Conservation (phyloP, 441 rosid genomes). For the Aleurites moluccanus region DNA sequence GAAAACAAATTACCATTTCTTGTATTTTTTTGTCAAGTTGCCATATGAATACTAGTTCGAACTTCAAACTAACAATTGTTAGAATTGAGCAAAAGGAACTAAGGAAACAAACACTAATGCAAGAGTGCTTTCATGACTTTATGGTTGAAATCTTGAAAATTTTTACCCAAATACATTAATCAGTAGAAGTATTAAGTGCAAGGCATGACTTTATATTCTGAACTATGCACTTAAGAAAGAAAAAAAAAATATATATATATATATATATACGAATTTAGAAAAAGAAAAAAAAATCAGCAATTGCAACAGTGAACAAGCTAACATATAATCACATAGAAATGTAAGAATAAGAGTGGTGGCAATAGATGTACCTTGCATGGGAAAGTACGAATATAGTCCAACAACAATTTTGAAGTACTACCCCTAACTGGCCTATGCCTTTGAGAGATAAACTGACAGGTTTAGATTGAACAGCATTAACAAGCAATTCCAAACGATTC, state of each 20-base stretch:
- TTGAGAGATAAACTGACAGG: constrained; percentile 78
- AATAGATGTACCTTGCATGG: constrained; percentile 78
- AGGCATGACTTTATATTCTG: not conserved
- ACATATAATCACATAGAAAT: constrained; percentile 18
- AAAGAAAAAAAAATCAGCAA: not conserved
- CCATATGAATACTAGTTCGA: not conserved
- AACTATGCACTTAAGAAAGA: not conserved
- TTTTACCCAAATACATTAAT: not conserved
- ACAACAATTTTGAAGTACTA: constrained; percentile 63
- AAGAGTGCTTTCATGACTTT: constrained; percentile 1
- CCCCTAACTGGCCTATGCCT: constrained; percentile 84
- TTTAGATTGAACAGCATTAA: constrained; percentile 30
- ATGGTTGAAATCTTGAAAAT: not conserved
- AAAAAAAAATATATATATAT: too few relatives aligned
- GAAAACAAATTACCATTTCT: not conserved
- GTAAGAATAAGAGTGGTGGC: constrained; percentile 11
- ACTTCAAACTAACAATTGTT: not conserved
- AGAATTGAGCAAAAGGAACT: not conserved
- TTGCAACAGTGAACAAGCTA: constrained; percentile 12
- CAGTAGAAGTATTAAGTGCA: not conserved
- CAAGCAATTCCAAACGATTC: constrained; percentile 17
- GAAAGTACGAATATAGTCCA: constrained; percentile 55
- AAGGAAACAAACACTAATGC: not conserved
- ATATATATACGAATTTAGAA: too few relatives aligned
- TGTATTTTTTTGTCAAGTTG: too few relatives aligned